These are phyloP conservation scores for Aspergillus heteromorphus DNA, from an alignment of 495 filamentous ascomycete species.

Conservation along the genomic window DNA sequence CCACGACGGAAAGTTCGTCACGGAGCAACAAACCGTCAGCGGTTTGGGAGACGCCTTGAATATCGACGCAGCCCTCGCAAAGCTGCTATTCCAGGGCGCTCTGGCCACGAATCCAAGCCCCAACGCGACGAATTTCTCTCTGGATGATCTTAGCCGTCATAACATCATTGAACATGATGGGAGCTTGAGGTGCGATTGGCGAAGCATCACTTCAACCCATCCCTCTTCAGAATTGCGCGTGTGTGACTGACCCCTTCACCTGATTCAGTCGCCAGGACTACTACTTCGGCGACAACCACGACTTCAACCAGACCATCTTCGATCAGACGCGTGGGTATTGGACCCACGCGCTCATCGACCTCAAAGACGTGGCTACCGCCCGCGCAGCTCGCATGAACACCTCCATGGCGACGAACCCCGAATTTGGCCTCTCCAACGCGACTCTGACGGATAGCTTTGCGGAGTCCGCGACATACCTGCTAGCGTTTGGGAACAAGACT, in stretches of 20 bases:
- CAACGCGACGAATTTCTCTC: conserved; percentile 45
- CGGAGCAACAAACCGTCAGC: conserved; percentile 13
- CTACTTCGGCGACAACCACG: conserved; percentile 35
- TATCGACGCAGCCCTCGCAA: conserved; percentile 28
- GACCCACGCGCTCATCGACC: conserved; percentile 30
- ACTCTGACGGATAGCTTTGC: conserved; percentile 38
- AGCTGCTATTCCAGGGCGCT: conserved; percentile 37
- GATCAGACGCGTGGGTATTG: conserved; percentile 39
- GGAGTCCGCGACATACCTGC: conserved; percentile 41
- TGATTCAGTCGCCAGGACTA: conserved; percentile 36
- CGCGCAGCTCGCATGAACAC: conserved; percentile 37
- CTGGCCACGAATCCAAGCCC: conserved; percentile 40
- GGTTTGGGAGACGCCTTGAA: conserved; percentile 41
- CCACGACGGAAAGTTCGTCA: conserved; percentile 39
- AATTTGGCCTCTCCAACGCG: conserved; percentile 26
- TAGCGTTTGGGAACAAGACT: conserved; percentile 38
- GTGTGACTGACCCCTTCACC: too few relatives aligned
- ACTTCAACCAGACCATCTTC: conserved; percentile 45
- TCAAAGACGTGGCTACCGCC: conserved; percentile 38
- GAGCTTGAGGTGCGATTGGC: conserved; percentile 48
- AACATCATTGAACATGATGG: conserved; percentile 49
- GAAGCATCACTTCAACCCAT: background rate
- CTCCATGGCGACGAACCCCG: conserved; percentile 42
- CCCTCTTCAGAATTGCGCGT: conserved; percentile 7
- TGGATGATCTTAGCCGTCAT: conserved; percentile 24